These are phyloP conservation scores for Pilaira anomala DNA, from an alignment of 192 early-diverging fungal genomes.

Conservation along the genomic window DNA sequence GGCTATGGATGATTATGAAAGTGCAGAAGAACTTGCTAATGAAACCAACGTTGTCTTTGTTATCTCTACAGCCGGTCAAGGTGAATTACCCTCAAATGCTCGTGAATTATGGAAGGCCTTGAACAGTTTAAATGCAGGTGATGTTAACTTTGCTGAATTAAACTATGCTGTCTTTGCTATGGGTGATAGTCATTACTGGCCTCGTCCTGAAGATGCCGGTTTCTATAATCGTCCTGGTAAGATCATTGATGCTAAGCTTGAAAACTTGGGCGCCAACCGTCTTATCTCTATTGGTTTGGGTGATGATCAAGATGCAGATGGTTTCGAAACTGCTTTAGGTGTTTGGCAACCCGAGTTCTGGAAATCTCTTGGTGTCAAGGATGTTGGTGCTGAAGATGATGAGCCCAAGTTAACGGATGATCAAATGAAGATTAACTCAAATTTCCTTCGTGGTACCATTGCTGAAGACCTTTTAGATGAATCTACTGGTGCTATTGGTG, in stretches of 20 bases:
- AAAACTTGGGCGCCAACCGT: constrained; percentile 67
- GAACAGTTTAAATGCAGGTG: constrained; percentile 50
- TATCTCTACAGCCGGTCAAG: constrained; percentile 90
- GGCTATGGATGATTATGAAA: constrained; percentile 78
- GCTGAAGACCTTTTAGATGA: constrained; percentile 77
- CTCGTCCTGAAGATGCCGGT: constrained; percentile 80
- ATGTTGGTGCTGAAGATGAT: constrained; percentile 58
- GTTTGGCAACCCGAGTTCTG: constrained; percentile 80
- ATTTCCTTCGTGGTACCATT: constrained; percentile 93
- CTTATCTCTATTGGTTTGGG: constrained; percentile 71
- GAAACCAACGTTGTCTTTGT: constrained; percentile 79
- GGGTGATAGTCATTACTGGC: constrained; percentile 97
- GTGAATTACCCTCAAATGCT: constrained; percentile 90
- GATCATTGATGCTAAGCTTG: constrained; percentile 79
- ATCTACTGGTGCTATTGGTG: constrained; percentile 79
- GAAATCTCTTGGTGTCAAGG: constrained; percentile 76
- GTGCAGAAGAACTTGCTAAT: constrained; percentile 73
- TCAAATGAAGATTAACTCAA: constrained; percentile 88
- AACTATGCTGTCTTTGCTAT: constrained; percentile 83
- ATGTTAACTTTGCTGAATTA: constrained; percentile 62
- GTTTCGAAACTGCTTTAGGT: constrained; percentile 78
- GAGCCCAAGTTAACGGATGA: constrained; percentile 78
- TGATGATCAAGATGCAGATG: constrained; percentile 94
- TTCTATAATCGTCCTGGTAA: constrained; percentile 92
- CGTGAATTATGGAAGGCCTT: constrained; percentile 88